Evolutionary conservation across 495 filamentous ascomycete genomes (phyloP), one percentile per base, ranked within the genome.

Genomic region (Opeltia flavorubescens): DNA sequence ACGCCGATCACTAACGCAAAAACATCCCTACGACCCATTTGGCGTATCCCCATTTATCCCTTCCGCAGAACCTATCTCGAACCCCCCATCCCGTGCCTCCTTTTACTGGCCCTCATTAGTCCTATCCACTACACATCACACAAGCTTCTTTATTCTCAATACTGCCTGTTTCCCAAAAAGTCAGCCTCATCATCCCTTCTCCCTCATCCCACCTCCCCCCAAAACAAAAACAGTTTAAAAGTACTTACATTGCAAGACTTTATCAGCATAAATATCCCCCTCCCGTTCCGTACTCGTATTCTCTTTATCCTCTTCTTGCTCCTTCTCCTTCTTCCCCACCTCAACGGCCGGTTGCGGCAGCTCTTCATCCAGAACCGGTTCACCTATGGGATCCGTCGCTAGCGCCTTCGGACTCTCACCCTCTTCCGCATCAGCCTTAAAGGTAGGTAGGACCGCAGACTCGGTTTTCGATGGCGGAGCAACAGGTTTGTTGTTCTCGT

Each of bases 71-170:
- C n/a, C n/a, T n/a, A n/a, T n/a, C n/a, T n/a, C n/a, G n/a, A n/a
- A n/a, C n/a, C n/a, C n/a, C n/a, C n/a, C n/a, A n/a, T n/a, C n/a
- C n/a, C n/a, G n/a, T n/a, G n/a, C n/a, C n/a, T n/a, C n/a, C n/a
- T n/a, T n/a, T n/a, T n/a, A n/a, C n/a, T n/a, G n/a, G n/a, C n/a
- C n/a, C n/a, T n/a, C 30, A 33, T 15, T 15, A n/a, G 9, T 33
- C 30, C 21, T 20, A 47, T 17, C 44, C 44, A 47, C 29, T 35
- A 25, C 87, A 94, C 87, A 94, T 94, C 0, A 89, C 53, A 63
- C 87, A 94, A 18, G 74, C 72, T 62, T 94, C 87, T 57, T 79
- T 82, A 71, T 94, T 89, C 66, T 94, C 84, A 59, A 94, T 94
- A 67, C 85, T 84, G 55, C 60, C 60, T 63, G 18, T 51, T 6